Evolutionary conservation across 2,329 filamentous ascomycete genomes (phyloP).

Genomic region (Fusarium luffae): DNA sequence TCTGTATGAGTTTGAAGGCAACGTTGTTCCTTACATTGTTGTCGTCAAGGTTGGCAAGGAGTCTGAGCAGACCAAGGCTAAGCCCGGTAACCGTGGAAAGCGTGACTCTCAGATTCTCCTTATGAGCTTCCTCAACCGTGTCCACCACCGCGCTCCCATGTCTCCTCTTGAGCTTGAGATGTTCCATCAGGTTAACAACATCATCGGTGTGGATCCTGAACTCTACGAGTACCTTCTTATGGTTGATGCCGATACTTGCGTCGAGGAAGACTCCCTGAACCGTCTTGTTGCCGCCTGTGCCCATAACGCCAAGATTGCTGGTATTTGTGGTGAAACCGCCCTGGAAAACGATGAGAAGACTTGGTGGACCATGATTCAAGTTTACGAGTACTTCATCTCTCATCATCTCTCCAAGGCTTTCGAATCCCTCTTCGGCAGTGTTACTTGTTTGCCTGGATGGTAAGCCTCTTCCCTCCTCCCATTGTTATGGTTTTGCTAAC

Average conservation of each 20-base stretch:
- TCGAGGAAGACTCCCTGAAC: slow-evolving; percentile 91
- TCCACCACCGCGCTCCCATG: slow-evolving; percentile 95
- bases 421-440: slow-evolving; percentile 95
- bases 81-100: slow-evolving; percentile 98
- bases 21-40: slow-evolving; percentile 95
- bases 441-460: slow-evolving; percentile 99
- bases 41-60: slow-evolving; percentile 98
- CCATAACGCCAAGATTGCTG: slow-evolving; percentile 94
- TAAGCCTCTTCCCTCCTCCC: slow-evolving; percentile 62
- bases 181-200: slow-evolving; percentile 99
- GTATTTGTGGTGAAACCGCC: slow-evolving; percentile 96
- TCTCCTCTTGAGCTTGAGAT: slow-evolving; percentile 96
- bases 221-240: slow-evolving; percentile 97
- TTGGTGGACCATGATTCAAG: slow-evolving; percentile 99
- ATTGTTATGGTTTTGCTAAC: slow-evolving; percentile 46
- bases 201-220: slow-evolving; percentile 97
- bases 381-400: slow-evolving; percentile 99
- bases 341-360: slow-evolving; percentile 93
- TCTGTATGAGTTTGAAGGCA: slow-evolving; percentile 96
- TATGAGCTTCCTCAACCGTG: slow-evolving; percentile 97
- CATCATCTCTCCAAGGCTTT: slow-evolving; percentile 97
- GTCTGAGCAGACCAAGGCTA: slow-evolving; percentile 88
- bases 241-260: slow-evolving; percentile 97
- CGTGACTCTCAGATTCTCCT: slow-evolving; percentile 96
- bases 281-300: slow-evolving; percentile 91